These are phyloP conservation scores for Chrysosporium queenslandicum DNA, from an alignment of 2,329 filamentous ascomycete genomes.

Conservation along the genomic window DNA sequence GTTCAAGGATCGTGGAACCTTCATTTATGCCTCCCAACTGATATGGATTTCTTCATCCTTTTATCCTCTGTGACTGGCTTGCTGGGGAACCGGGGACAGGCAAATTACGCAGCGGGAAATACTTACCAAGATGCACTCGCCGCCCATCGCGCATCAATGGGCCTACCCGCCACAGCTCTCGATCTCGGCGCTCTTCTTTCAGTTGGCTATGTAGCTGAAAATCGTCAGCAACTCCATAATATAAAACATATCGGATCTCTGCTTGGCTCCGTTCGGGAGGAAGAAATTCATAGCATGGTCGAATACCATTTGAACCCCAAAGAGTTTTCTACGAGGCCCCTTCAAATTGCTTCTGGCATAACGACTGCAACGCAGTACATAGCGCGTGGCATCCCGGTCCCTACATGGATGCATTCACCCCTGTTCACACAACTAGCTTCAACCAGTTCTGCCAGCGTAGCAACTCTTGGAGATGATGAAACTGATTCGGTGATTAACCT, in stretches of 20 bases:
- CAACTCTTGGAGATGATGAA: not conserved
- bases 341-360: slow-evolving; percentile 8
- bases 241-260: not conserved
- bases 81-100: slow-evolving; percentile 24
- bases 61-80: slow-evolving; percentile 31
- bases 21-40: slow-evolving; percentile 21
- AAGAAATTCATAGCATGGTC: slow-evolving; percentile 12
- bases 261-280: slow-evolving; percentile 2
- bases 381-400: slow-evolving; percentile 16
- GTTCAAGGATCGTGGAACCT: slow-evolving; percentile 25
- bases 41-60: slow-evolving; percentile 37
- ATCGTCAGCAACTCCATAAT: not conserved
- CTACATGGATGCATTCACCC: slow-evolving; percentile 21
- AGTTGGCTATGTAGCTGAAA: slow-evolving; percentile 11
- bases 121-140: slow-evolving; percentile 27
- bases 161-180: slow-evolving; percentile 1
- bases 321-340: slow-evolving; percentile 4
- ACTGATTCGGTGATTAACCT: slow-evolving; percentile 8
- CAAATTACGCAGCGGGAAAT: slow-evolving; percentile 31
- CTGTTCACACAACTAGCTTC: slow-evolving; percentile 18
- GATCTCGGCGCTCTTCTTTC: slow-evolving; percentile 2
- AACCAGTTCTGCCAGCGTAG: not conserved
- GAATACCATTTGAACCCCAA: slow-evolving; percentile 17
- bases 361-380: slow-evolving; percentile 3
- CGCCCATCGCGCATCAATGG: not conserved